Percentiles rank a stretch among this genome's conserved stretches.
Evolutionary conservation across 1,284 basidiomycete species (phyloP).

Genomic region (Melampsora occidentalis): DNA sequence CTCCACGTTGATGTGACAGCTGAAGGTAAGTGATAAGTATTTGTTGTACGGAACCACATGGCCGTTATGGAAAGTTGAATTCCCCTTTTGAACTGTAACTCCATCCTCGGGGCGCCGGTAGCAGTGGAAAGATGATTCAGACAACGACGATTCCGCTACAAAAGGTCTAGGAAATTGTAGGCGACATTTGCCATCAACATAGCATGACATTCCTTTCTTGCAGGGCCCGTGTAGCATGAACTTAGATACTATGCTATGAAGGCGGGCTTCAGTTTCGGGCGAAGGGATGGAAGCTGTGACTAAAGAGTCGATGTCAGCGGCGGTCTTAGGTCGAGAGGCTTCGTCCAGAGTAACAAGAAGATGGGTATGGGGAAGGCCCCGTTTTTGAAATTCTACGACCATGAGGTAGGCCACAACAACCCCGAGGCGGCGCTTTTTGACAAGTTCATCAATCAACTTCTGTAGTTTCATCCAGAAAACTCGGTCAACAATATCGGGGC

Average conservation of each 20-base stretch:
- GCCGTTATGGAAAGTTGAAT: conserved; percentile 47
- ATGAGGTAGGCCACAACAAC: conserved; percentile 46
- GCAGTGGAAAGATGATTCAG: conserved; percentile 55
- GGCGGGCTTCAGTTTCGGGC: not conserved
- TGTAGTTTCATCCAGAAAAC: conserved; percentile 59
- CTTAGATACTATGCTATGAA: not conserved
- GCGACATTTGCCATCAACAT: conserved; percentile 55
- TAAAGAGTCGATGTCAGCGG: conserved; percentile 55
- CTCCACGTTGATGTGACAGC: conserved; percentile 61
- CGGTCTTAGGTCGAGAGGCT: conserved; percentile 47
- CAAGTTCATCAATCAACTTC: conserved; percentile 53
- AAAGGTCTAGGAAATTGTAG: conserved; percentile 58
- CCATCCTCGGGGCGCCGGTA: conserved; percentile 41
- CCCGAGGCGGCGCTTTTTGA: not conserved
- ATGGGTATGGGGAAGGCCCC: conserved; percentile 56
- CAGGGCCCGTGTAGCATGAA: too few species aligned
- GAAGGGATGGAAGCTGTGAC: conserved; percentile 56
- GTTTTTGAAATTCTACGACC: conserved; percentile 56
- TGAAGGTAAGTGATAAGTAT: conserved; percentile 51
- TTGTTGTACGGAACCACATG: conserved; percentile 56
- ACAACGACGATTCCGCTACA: conserved; percentile 53
- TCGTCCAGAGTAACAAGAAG: conserved; percentile 50
- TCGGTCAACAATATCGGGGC: conserved; percentile 58
- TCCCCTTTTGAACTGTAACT: not conserved
- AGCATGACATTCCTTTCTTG: conserved; percentile 51